phyloP scores from a whole-genome alignment of 2,329 filamentous ascomycete species.

The Phoma herbarum region DNA sequence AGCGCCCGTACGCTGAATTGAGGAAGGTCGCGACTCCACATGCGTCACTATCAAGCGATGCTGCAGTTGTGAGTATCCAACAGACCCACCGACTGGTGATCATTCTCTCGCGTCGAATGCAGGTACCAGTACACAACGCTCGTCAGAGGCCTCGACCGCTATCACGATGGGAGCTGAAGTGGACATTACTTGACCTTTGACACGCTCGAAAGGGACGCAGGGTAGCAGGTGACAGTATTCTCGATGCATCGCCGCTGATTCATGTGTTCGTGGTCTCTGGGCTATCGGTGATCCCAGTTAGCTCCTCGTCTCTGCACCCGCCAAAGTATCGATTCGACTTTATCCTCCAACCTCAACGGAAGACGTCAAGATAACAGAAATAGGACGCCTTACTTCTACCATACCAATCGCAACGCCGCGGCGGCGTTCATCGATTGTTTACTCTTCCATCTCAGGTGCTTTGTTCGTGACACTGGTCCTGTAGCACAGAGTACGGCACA shows the following conservation, averaged over 20 bases:
- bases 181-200: conserved; percentile 10
- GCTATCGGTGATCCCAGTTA: not conserved
- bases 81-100: conserved; percentile 6
- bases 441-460: conserved; percentile 19
- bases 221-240: not conserved
- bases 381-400: conserved; percentile 3
- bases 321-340: conserved; percentile 12
- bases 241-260: not conserved
- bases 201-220: conserved; percentile 4
- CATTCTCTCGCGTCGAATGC: conserved; percentile 20
- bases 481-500: conserved; percentile 24
- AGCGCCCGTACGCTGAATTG: conserved; percentile 14
- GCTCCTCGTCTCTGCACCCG: not conserved
- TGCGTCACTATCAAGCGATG: conserved; percentile 23
- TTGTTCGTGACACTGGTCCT: conserved; percentile 22
- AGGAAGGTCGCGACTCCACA: conserved; percentile 17
- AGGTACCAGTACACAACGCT: conserved; percentile 23
- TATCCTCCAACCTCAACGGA: not conserved
- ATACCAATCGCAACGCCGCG: conserved; percentile 3
- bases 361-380: not conserved
- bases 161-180: conserved; percentile 2
- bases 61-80: conserved; percentile 10
- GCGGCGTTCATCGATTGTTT: conserved; percentile 8
- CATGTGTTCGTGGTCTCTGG: conserved; percentile 1
- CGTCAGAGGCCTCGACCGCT: conserved; percentile 14